phyloP scores from a whole-genome alignment of 805 yeast species.

The Cyberlindnera sargentensis region DNA sequence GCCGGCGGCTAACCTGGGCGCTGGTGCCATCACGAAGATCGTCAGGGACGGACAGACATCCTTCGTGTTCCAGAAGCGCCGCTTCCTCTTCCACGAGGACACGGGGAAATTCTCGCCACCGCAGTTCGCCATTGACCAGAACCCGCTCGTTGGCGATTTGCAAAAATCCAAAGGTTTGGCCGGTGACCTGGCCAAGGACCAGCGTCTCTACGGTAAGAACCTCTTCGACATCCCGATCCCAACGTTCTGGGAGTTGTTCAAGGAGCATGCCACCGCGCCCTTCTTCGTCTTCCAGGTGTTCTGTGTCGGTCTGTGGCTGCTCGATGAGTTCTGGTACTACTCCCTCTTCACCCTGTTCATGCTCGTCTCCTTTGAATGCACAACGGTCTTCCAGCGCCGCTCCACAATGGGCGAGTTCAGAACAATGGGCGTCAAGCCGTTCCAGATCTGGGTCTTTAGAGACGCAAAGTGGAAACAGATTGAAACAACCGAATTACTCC shows the following conservation, averaged over 20 bases:
- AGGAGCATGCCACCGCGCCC: constrained; percentile 98
- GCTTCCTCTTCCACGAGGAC: constrained; percentile 63
- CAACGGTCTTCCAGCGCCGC: constrained; percentile 93
- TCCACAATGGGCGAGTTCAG: constrained; percentile 92
- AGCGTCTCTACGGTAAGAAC: constrained; percentile 73
- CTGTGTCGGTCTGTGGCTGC: constrained; percentile 90
- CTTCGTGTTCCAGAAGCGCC: constrained; percentile 86
- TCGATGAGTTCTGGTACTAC: constrained; percentile 96
- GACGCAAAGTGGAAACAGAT: constrained; percentile 61
- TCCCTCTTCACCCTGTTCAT: constrained; percentile 87
- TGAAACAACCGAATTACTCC: constrained; percentile 70
- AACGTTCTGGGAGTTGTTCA: constrained; percentile 80
- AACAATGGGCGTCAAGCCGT: constrained; percentile 95
- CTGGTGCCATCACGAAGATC: constrained; percentile 70
- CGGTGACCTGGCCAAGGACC: constrained; percentile 42
- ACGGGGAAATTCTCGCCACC: constrained; percentile 70
- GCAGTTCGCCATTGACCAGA: constrained; percentile 52
- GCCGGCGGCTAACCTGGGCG: constrained; percentile 82
- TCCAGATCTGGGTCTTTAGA: constrained; percentile 66
- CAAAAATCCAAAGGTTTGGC: constrained; percentile 49
- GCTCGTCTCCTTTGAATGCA: constrained; percentile 88
- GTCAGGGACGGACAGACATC: constrained; percentile 49
- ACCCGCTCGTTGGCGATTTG: constrained; percentile 49
- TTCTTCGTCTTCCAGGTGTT: constrained; percentile 95
- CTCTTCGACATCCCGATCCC: constrained; percentile 94